These are phyloP conservation scores for Choanephora cucurbitarum DNA, from an alignment of 371 early-diverging fungal genomes.

Conservation along the genomic window DNA sequence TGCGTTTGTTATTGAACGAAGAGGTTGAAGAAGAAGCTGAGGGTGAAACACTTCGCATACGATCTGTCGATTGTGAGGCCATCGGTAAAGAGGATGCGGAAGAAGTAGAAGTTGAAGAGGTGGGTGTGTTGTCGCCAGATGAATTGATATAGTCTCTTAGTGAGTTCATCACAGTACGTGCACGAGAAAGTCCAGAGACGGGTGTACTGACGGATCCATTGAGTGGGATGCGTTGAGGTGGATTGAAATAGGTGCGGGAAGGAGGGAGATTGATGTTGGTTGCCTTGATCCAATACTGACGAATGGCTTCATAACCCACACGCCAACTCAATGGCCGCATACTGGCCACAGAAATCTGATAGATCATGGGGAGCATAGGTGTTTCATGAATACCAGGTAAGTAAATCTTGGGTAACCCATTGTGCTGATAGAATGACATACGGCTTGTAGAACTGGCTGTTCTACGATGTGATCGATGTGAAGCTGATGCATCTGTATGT, in stretches of 20 bases:
- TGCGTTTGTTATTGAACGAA: slow-evolving; percentile 27
- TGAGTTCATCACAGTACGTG: slow-evolving; percentile 51
- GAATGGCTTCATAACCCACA: slow-evolving; percentile 44
- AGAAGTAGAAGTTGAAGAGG: not conserved
- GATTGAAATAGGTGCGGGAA: slow-evolving; percentile 30
- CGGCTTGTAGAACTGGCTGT: not conserved
- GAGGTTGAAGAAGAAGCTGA: not conserved
- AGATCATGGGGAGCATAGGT: slow-evolving; percentile 37
- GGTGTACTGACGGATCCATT: not conserved
- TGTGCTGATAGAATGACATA: not conserved
- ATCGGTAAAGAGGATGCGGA: not conserved
- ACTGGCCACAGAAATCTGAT: slow-evolving; percentile 33
- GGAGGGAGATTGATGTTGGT: slow-evolving; percentile 30
- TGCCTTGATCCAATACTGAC: slow-evolving; percentile 47
- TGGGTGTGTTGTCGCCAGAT: not conserved
- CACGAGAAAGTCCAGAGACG: slow-evolving; percentile 33
- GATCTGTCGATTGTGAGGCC: slow-evolving; percentile 12
- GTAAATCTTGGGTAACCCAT: slow-evolving; percentile 1
- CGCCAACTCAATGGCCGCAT: slow-evolving; percentile 40
- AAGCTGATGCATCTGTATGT: not conserved
- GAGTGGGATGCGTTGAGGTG: not conserved
- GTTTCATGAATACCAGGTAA: slow-evolving; percentile 8
- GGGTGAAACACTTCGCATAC: not conserved
- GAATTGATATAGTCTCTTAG: slow-evolving; percentile 24
- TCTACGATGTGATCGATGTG: not conserved